Conservation (phyloP, 2,329 filamentous ascomycete species). For the Ophiosphaerella narmari region DNA sequence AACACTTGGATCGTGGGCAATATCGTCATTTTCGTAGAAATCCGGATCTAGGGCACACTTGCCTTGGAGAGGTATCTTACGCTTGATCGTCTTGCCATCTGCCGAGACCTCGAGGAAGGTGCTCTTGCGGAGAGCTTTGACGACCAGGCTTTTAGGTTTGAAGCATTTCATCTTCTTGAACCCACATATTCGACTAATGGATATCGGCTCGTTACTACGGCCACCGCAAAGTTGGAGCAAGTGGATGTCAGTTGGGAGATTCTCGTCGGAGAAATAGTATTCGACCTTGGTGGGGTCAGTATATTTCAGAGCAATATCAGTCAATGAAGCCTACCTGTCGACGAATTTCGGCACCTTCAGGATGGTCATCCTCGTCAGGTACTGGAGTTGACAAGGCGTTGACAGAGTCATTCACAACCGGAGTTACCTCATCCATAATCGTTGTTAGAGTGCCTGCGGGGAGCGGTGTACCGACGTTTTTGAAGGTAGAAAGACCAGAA, state of each 20-base stretch:
- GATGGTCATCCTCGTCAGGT: constrained; percentile 22
- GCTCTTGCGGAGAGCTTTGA: constrained; percentile 49
- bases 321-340: constrained; percentile 26
- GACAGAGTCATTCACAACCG: neutral
- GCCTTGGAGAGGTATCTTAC: constrained; percentile 47
- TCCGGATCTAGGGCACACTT: constrained; percentile 35
- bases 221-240: constrained; percentile 49
- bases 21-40: constrained; percentile 29
- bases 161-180: constrained; percentile 54
- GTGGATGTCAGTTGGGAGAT: constrained; percentile 50
- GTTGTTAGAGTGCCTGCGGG: neutral
- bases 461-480: neutral
- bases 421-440: neutral
- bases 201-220: constrained; percentile 50
- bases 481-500: neutral
- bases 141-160: constrained; percentile 47
- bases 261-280: constrained; percentile 57
- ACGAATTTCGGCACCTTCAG: constrained; percentile 34
- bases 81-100: constrained; percentile 50
- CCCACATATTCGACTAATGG: constrained; percentile 49
- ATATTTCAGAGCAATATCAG: neutral
- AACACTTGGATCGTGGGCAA: constrained; percentile 34
- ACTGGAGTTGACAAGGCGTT: neutral
- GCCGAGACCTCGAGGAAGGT: constrained; percentile 48
- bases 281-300: constrained; percentile 47